Evolutionary conservation across 768 basidiomycete species (phyloP).

Genomic region (Tricholomella constricta): DNA sequence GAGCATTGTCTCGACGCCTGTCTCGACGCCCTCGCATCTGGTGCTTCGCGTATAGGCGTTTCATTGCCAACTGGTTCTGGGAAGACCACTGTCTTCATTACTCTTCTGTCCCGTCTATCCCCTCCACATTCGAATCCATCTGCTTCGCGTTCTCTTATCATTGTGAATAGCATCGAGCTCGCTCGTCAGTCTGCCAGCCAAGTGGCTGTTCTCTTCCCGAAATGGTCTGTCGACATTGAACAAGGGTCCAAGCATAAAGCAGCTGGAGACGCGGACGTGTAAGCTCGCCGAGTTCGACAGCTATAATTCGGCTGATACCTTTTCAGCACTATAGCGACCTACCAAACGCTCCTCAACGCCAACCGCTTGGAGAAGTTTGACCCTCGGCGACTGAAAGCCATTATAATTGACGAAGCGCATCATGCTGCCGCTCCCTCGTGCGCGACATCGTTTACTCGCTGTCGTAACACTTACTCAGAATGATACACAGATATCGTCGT

Average conservation of each 20-base stretch:
- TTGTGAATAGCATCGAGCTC: constrained; percentile 90
- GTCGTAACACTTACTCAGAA: background rate
- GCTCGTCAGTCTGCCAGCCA: constrained; percentile 84
- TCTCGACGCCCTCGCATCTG: constrained; percentile 63
- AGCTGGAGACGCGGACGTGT: constrained; percentile 85
- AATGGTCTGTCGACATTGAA: constrained; percentile 88
- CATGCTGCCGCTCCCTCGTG: constrained; percentile 93
- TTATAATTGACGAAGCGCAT: constrained; percentile 93
- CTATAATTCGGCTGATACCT: background rate
- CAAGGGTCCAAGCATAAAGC: constrained; percentile 79
- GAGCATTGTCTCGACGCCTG: constrained; percentile 79
- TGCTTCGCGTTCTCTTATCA: constrained; percentile 68
- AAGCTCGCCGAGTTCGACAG: constrained; percentile 27
- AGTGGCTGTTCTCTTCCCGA: constrained; percentile 63
- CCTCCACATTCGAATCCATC: constrained; percentile 41
- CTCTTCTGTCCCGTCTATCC: constrained; percentile 67
- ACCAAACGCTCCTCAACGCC: constrained; percentile 75
- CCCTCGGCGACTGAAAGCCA: constrained; percentile 62
- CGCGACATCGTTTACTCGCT: constrained; percentile 23
- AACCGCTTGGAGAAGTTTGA: constrained; percentile 76
- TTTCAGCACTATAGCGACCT: constrained; percentile 81
- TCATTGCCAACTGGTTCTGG: constrained; percentile 84
- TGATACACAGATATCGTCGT: constrained; percentile 61
- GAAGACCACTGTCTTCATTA: constrained; percentile 92
- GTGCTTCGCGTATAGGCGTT: constrained; percentile 78